These are phyloP conservation scores for Tetrastigma voinierianum DNA, from an alignment of 164 flowering plant genomes.

Conservation along the genomic window DNA sequence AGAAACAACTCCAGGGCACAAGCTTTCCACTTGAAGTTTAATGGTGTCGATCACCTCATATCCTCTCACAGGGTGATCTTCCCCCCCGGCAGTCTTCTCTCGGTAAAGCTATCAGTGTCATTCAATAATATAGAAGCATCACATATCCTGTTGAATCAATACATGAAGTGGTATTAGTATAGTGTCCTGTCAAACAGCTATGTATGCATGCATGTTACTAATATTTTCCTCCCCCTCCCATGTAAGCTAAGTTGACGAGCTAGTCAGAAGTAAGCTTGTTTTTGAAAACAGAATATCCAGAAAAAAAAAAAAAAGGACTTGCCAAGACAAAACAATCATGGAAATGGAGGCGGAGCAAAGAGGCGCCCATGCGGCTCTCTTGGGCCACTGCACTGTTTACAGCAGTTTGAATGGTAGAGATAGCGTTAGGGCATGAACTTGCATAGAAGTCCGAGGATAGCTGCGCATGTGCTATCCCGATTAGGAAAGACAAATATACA, in stretches of 20 bases:
- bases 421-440: too few species aligned
- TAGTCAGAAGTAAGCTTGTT: too few species aligned
- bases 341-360: conserved; percentile 31
- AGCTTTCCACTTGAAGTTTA: conserved; percentile 30
- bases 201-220: too few species aligned
- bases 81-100: conserved; percentile 33
- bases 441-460: too few species aligned
- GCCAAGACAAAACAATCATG: conserved; percentile 38
- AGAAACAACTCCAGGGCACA: conserved; percentile 40
- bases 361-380: conserved; percentile 28
- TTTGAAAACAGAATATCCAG: not conserved
- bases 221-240: too few species aligned
- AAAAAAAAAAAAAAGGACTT: conserved; percentile 1
- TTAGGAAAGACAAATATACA: too few species aligned
- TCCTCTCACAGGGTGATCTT: conserved; percentile 30
- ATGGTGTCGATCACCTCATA: conserved; percentile 39
- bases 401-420: too few species aligned
- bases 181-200: too few species aligned
- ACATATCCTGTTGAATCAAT: conserved; percentile 27
- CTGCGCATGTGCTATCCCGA: too few species aligned
- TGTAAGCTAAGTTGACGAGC: too few species aligned
- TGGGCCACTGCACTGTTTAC: not conserved
- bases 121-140: conserved; percentile 41
- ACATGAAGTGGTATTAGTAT: too few species aligned
- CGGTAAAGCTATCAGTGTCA: conserved; percentile 25